A percentile compares a stretch with the other conserved stretches of the same genome.
Evolutionary conservation across 1,284 basidiomycete genomes (phyloP).

Genomic region (Rhodotorula sp.): DNA sequence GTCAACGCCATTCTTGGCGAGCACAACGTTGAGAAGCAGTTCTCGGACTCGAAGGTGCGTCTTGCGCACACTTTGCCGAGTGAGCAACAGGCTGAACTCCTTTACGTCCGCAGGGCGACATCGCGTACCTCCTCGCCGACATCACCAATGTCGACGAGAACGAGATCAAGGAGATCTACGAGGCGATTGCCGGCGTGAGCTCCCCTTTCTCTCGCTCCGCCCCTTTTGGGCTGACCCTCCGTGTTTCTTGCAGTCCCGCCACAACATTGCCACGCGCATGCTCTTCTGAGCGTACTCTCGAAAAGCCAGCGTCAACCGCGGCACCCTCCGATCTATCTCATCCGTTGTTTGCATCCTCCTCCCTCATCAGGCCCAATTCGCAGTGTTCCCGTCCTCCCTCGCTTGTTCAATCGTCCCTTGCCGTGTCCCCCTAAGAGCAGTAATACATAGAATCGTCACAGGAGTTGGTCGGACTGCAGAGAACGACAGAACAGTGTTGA

Average conservation of each 20-base stretch:
- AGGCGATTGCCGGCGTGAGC: conserved; percentile 60
- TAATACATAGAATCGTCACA: not conserved
- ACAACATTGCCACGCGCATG: conserved; percentile 85
- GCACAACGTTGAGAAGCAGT: conserved; percentile 99
- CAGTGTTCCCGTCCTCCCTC: not conserved
- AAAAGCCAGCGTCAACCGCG: conserved; percentile 11
- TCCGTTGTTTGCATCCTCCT: not conserved
- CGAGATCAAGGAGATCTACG: conserved; percentile 80
- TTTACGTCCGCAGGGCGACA: conserved; percentile 74
- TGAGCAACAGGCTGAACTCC: not conserved
- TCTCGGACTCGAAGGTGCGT: conserved; percentile 84
- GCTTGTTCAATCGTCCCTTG: not conserved
- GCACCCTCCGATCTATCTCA: not conserved
- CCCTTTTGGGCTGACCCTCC: not conserved
- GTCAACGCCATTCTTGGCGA: conserved; percentile 90
- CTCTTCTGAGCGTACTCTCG: conserved; percentile 51
- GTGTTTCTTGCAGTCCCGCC: conserved; percentile 50
- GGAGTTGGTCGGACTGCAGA: no score
- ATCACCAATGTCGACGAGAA: conserved; percentile 83
- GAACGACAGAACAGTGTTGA: not conserved
- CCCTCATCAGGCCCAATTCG: no score
- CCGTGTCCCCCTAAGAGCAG: not conserved
- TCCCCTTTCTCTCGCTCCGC: not conserved
- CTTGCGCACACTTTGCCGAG: no score
- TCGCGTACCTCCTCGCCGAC: conserved; percentile 95